A percentile compares a stretch with the other conserved stretches of the same genome.
Conservation (phyloP, 352 stramenopile species). For the Peronospora destructor region DNA sequence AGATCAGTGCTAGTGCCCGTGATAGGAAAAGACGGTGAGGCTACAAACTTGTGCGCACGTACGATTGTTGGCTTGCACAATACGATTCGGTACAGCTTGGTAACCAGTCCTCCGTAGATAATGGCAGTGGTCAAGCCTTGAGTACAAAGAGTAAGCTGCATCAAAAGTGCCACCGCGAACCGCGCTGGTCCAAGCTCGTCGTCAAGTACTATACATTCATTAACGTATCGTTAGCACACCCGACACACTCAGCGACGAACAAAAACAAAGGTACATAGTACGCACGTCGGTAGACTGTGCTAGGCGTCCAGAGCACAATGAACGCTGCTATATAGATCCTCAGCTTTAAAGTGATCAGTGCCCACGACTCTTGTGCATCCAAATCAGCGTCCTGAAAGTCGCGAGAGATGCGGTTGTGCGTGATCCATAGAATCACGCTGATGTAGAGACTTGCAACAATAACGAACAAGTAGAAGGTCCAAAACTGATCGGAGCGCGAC, state of each 20-base stretch:
- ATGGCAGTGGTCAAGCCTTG: slow-evolving; percentile 57
- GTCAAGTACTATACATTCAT: slow-evolving; percentile 35
- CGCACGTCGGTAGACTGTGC: slow-evolving; percentile 53
- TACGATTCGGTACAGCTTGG: slow-evolving; percentile 29
- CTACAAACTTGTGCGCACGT: slow-evolving; percentile 30
- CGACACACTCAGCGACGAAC: slow-evolving; percentile 3
- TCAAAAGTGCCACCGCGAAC: slow-evolving; percentile 49
- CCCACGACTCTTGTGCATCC: slow-evolving; percentile 59
- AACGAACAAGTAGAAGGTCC: slow-evolving; percentile 62
- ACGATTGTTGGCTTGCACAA: slow-evolving; percentile 20
- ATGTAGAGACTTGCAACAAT: slow-evolving; percentile 59
- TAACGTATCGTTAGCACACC: slow-evolving; percentile 5
- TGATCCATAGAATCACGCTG: slow-evolving; percentile 53
- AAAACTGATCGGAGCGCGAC: slow-evolving; percentile 41
- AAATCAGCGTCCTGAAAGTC: slow-evolving; percentile 45
- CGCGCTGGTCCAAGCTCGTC: slow-evolving; percentile 32
- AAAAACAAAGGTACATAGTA: not conserved
- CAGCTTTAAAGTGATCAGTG: slow-evolving; percentile 52
- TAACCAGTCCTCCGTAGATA: slow-evolving; percentile 52
- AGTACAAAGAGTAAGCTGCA: slow-evolving; percentile 59
- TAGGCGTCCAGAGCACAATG: slow-evolving; percentile 61
- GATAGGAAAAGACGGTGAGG: slow-evolving; percentile 28
- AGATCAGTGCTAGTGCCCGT: slow-evolving; percentile 19
- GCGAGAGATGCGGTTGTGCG: slow-evolving; percentile 46
- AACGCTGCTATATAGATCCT: slow-evolving; percentile 69